phyloP scores from a whole-genome alignment of 2,329 filamentous ascomycete genomes.

The Hymenoscyphus linearis region DNA sequence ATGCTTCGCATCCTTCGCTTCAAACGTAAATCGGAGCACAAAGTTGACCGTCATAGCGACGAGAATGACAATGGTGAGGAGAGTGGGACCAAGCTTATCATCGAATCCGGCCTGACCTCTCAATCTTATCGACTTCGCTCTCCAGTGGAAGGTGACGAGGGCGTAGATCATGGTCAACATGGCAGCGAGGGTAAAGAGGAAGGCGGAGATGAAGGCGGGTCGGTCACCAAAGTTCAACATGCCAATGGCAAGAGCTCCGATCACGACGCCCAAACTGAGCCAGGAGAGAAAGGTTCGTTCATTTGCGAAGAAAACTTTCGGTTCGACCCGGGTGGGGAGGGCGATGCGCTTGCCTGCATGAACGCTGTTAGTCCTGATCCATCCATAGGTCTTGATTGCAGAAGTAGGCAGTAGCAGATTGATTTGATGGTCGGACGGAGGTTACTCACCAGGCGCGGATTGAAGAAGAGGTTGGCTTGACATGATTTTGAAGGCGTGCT shows the following conservation, averaged over 20 bases:
- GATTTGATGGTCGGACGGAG: constrained; percentile 1
- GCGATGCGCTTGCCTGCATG: constrained; percentile 89
- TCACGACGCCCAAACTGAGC: constrained; percentile 99
- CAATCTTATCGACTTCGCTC: constrained; percentile 85
- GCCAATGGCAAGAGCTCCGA: constrained; percentile 91
- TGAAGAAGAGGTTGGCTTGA: constrained; percentile 95
- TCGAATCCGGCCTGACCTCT: constrained; percentile 94
- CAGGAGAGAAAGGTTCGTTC: constrained; percentile 98
- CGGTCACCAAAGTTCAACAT: constrained; percentile 97
- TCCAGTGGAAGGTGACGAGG: constrained; percentile 92
- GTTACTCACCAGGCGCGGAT: constrained; percentile 72
- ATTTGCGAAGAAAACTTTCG: constrained; percentile 99
- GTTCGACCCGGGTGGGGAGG: constrained; percentile 94
- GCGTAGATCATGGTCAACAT: constrained; percentile 96
- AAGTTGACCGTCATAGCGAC: constrained; percentile 96
- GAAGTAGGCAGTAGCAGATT: background rate
- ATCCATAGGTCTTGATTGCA: background rate
- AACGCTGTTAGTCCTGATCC: background rate
- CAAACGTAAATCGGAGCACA: constrained; percentile 64
- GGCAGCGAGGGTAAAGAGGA: constrained; percentile 88
- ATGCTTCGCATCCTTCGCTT: constrained; percentile 15
- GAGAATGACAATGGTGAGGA: constrained; percentile 80
- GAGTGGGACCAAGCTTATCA: constrained; percentile 88
- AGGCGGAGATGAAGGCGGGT: constrained; percentile 88
- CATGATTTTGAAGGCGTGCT: constrained; percentile 48